Evolutionary conservation across 2,329 filamentous ascomycete genomes (phyloP).

Genomic region (Lomentospora prolificans): DNA sequence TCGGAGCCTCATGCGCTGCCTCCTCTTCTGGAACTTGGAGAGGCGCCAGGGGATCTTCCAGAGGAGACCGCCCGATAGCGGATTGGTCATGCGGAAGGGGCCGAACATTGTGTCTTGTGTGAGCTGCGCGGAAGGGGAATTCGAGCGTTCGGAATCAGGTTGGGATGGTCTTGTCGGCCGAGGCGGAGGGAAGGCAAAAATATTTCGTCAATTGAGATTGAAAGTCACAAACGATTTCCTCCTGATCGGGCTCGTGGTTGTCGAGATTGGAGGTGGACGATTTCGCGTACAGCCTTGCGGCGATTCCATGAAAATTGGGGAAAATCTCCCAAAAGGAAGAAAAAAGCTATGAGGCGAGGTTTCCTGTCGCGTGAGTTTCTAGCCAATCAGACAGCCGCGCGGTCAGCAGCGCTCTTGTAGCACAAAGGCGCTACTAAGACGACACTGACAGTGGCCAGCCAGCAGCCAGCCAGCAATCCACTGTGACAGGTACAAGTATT

Average conservation of each 20-base stretch:
- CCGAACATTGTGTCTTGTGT: conserved; percentile 58
- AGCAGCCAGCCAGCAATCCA: too few species aligned
- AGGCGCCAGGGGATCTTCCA: conserved; percentile 98
- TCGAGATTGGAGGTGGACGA: too few species aligned
- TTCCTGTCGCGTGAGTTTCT: not conserved
- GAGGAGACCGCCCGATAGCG: conserved; percentile 69
- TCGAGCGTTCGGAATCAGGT: too few species aligned
- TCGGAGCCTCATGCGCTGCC: conserved; percentile 73
- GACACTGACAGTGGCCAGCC: not conserved
- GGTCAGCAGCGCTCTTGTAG: not conserved
- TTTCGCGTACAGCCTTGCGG: too few species aligned
- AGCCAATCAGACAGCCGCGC: not conserved
- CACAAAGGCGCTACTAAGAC: not conserved
- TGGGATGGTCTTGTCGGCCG: too few species aligned
- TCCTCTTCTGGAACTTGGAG: conserved; percentile 80
- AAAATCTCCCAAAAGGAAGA: not conserved
- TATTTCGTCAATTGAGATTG: too few species aligned
- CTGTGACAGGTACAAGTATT: too few species aligned
- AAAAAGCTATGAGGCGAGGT: not conserved
- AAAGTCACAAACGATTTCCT: too few species aligned
- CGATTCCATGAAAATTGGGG: not conserved
- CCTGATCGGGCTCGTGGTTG: too few species aligned
- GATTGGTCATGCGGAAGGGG: conserved; percentile 67
- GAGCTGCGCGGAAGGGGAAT: conserved; percentile 6
- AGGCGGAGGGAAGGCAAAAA: too few species aligned